Evolutionary conservation across 257 asterid genomes (phyloP), one percentile per base, ranked within the genome.

Genomic region (Orobanche coerulescens): DNA sequence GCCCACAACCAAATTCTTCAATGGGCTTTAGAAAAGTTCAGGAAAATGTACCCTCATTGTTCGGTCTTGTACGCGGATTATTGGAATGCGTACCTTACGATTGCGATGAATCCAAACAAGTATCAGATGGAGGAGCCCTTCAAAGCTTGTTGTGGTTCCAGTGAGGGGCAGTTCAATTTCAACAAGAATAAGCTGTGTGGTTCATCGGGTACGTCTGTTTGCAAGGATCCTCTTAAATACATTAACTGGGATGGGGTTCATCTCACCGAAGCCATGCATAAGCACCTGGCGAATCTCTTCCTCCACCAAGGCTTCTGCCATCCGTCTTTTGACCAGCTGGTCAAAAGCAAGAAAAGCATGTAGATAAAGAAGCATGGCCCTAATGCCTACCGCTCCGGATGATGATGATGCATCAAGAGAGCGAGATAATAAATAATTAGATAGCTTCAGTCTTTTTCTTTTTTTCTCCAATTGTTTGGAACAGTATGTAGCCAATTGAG

Each of bases 211-310:
- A 30, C 78, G 0, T 37, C 76, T 36, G 55, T 20, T 30, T 80
- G 86, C 58, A 57, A 50, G 28, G 60, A 80, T 65, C 71, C 81
- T 0, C 47, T 37, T 10, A 64, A 74, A 12, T 61, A 46, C 58
- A 71, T 76, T 13, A 74, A 54, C 55, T 76, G 78, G 78, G 82
- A 76, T 9, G 80, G 82, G 0, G 46, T 74, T 50, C 81, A 74
- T 64, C 76, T 74, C 46, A 74, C 82, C 1, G 81, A 72, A 56
- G 61, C 75, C 11, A 74, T 76, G 86, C 62, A 80, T 33, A 42
- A 47, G 62, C 69, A 80, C 30, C 26, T 76, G 13, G 36, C 80
- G 15, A 49, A 72, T 63, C 80, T 77, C 19, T 76, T 76, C 44
- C 73, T 74, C 73, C 64, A 66, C 25, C 75, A 77, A 56, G 85